A percentile compares a stretch with the other conserved stretches of the same genome.
Conservation (phyloP, 441 rosid genomes). For the Arabidopsis hybrid region DNA sequence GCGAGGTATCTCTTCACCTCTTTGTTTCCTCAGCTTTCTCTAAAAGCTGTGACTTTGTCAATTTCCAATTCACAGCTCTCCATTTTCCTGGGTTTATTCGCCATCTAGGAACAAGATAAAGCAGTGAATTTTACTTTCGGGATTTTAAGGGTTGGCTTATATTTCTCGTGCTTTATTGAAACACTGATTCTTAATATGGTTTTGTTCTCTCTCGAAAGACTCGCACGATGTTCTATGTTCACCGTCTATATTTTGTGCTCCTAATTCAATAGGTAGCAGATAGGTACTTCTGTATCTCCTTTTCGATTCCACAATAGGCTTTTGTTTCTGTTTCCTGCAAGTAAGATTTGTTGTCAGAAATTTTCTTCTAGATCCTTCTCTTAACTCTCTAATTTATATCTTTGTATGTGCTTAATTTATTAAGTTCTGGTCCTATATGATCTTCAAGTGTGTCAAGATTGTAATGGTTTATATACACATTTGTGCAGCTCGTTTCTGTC, state of each 20-base stretch:
- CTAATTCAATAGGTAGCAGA: neutral
- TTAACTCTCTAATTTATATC: neutral
- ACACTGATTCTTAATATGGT: neutral
- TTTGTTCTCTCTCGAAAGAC: neutral
- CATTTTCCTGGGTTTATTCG: conserved; percentile 1
- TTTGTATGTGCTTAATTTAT: conserved; percentile 1
- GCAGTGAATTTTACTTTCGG: neutral
- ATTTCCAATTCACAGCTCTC: conserved; percentile 2
- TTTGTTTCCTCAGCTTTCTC: neutral
- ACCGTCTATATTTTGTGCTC: neutral
- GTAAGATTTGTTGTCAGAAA: conserved; percentile 10
- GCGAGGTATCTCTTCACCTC: conserved; percentile 63
- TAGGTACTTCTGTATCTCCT: neutral
- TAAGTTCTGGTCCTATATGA: conserved; percentile 1
- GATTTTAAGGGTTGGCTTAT: neutral
- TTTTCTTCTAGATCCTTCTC: no score
- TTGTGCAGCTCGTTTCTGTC: conserved; percentile 76
- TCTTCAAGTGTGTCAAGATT: neutral
- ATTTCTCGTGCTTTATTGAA: neutral
- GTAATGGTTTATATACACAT: neutral
- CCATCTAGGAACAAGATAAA: conserved; percentile 13
- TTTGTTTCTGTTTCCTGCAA: conserved; percentile 5
- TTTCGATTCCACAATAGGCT: conserved; percentile 10
- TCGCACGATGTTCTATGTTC: neutral
- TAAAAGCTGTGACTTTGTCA: neutral